A percentile compares a stretch with the other conserved stretches of the same genome.
Conservation (phyloP, 2,329 filamentous ascomycete species). For the Huntiella decipiens region DNA sequence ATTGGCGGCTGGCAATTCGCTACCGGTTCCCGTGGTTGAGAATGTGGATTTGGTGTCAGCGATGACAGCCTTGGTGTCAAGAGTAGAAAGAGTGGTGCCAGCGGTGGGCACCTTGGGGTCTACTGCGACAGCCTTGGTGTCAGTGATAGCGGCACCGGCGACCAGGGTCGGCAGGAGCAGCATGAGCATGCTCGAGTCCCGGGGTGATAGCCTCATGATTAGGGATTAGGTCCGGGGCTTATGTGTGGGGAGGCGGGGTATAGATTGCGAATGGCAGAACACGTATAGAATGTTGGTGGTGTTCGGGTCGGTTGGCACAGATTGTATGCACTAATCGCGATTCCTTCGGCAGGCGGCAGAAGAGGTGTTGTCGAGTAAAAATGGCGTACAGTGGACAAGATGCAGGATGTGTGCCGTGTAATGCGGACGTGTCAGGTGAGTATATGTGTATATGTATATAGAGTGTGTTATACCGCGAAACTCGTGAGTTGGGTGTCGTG, state of each 20-base stretch:
- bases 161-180: constrained; percentile 10
- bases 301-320: background rate
- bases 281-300: background rate
- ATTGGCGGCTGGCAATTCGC: constrained; percentile 19
- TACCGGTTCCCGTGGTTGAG: constrained; percentile 24
- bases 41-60: constrained; percentile 19
- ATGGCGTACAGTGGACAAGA: background rate
- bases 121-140: background rate
- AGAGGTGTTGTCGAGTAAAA: background rate
- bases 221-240: background rate
- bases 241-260: background rate
- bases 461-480: too few relatives aligned
- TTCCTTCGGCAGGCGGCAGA: background rate
- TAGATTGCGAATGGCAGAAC: background rate
- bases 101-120: background rate
- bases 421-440: background rate
- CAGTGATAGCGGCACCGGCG: constrained; percentile 7
- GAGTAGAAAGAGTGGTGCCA: background rate
- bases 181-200: constrained; percentile 8
- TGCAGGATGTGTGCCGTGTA: background rate
- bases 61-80: constrained; percentile 6
- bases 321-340: background rate
- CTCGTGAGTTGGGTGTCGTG: background rate
- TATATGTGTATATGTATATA: background rate
- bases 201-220: constrained; percentile 10